Conservation (phyloP, 2,329 filamentous ascomycete genomes). For the Mycocentrospora acerina region DNA sequence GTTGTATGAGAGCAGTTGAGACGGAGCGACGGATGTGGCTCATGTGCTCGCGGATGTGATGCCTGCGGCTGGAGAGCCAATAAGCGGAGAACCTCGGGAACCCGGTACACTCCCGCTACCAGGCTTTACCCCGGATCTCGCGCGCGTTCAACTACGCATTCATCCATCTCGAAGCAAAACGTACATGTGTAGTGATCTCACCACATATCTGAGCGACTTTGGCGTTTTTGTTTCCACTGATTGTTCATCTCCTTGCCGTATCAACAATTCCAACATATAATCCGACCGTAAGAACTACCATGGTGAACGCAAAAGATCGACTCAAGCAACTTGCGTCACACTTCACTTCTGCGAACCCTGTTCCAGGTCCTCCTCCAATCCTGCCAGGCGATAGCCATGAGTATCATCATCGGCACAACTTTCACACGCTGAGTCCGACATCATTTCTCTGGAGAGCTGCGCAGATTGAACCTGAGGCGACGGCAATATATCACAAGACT, state of each 20-base stretch:
- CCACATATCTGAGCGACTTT: too few relatives aligned
- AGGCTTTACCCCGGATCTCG: conserved; percentile 22
- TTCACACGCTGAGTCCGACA: conserved; percentile 82
- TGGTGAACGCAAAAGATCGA: conserved; percentile 24
- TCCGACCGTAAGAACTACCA: too few relatives aligned
- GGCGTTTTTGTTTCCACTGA: not conserved
- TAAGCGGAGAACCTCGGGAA: conserved; percentile 32
- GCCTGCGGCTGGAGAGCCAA: conserved; percentile 9
- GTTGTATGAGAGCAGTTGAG: too few relatives aligned
- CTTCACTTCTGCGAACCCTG: conserved; percentile 34
- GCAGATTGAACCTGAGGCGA: conserved; percentile 76
- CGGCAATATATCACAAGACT: conserved; percentile 84
- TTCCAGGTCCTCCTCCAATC: conserved; percentile 40
- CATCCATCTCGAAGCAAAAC: not conserved
- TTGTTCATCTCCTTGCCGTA: not conserved
- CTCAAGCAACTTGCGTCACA: conserved; percentile 42
- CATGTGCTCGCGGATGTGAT: too few relatives aligned
- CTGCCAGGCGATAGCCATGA: conserved; percentile 38
- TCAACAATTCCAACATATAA: not conserved
- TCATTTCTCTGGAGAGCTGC: conserved; percentile 85
- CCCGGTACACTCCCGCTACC: conserved; percentile 15
- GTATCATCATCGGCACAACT: conserved; percentile 56
- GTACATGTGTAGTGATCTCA: not conserved
- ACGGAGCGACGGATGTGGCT: too few relatives aligned
- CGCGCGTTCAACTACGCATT: not conserved